These are phyloP conservation scores for Fonsecaea nubica DNA, from an alignment of 2,329 filamentous ascomycete species.

Conservation along the genomic window DNA sequence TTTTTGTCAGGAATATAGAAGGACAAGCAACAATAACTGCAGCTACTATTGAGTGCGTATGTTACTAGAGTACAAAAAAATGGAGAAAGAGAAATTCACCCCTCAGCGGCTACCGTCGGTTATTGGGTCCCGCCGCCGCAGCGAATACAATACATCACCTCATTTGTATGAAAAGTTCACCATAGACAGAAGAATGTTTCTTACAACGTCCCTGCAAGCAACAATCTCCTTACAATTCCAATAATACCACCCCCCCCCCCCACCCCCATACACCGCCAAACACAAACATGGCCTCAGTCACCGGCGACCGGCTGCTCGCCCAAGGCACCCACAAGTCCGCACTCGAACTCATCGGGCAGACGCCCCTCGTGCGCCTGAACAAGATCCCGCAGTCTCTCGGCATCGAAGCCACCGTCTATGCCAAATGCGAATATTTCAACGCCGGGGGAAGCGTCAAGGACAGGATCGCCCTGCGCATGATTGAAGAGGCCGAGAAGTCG, in stretches of 20 bases:
- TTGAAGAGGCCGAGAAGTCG: conserved; percentile 88
- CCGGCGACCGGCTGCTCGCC: conserved; percentile 24
- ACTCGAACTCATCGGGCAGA: conserved; percentile 90
- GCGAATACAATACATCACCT: not conserved
- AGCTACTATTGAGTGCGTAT: not conserved
- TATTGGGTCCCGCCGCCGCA: not conserved
- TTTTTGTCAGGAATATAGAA: not conserved
- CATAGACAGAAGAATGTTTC: not conserved
- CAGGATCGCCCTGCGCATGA: conserved; percentile 94
- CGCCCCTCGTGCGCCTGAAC: conserved; percentile 92
- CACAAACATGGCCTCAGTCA: conserved; percentile 17
- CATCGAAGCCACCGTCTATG: conserved; percentile 86
- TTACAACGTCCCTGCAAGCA: not conserved
- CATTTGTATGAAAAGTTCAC: conserved; percentile 4
- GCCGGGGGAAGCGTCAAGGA: conserved; percentile 94
- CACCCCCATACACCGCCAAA: too few relatives aligned
- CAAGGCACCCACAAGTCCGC: conserved; percentile 63
- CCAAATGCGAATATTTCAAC: conserved; percentile 92
- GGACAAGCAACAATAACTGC: not conserved
- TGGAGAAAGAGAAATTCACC: too few relatives aligned
- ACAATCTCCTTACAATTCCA: not conserved
- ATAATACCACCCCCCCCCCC: not conserved
- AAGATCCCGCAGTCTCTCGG: conserved; percentile 89
- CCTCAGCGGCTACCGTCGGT: conserved; percentile 12
- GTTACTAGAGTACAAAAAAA: not conserved